phyloP scores from a whole-genome alignment of 331 rosid genomes.

The Stylosanthes scabra region DNA sequence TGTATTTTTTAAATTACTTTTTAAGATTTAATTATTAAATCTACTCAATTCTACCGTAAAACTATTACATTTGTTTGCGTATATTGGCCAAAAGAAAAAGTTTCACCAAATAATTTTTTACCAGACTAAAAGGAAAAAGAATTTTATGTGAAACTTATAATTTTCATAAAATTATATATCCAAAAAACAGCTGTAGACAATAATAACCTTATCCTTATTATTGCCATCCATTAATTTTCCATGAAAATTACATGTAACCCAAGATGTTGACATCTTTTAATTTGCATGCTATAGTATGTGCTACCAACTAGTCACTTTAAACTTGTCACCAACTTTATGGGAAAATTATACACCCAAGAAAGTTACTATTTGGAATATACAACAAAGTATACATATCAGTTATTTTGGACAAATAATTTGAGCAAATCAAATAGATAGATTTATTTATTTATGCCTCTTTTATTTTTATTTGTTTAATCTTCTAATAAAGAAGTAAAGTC shows the following conservation, averaged over 20 bases:
- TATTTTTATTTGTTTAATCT: no score
- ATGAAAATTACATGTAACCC: background rate
- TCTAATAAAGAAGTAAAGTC: no score
- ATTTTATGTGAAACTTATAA: background rate
- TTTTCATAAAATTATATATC: background rate
- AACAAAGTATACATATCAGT: background rate
- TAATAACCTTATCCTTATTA: no score
- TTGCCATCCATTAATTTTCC: background rate
- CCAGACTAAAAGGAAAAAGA: no score
- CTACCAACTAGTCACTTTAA: background rate
- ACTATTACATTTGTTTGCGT: no score
- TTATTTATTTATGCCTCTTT: background rate
- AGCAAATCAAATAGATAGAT: background rate
- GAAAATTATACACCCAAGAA: background rate
- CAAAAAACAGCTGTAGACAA: constrained; percentile 14
- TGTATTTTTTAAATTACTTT: no score
- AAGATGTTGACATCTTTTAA: background rate
- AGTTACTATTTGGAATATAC: background rate
- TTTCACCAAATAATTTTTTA: no score
- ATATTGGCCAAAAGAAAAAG: no score
- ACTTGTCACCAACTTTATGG: background rate
- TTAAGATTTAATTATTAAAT: no score
- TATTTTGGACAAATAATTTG: background rate
- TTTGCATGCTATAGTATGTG: background rate
- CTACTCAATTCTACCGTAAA: no score